Evolutionary conservation across 1,139 yeast species (phyloP).

Genomic region (Protomyces lactucae-debilis): DNA sequence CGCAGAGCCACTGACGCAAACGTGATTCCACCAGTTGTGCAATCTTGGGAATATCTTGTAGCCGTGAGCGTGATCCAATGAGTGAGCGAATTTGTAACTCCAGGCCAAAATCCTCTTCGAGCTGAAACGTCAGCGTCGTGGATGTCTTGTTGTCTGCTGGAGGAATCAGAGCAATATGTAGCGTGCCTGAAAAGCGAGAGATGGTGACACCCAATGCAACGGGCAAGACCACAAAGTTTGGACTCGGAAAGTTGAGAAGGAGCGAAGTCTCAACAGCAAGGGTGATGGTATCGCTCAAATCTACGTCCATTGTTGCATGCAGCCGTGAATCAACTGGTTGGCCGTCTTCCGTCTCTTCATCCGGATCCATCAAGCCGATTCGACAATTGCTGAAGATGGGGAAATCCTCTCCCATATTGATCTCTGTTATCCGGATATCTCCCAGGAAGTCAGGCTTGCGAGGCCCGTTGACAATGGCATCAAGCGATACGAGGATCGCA

Average conservation of each 20-base stretch:
- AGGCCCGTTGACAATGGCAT: constrained; percentile 50
- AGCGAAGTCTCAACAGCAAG: constrained; percentile 82
- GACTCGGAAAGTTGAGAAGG: constrained; percentile 76
- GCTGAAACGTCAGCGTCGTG: constrained; percentile 81
- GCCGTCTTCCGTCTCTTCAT: constrained; percentile 32
- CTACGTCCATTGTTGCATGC: constrained; percentile 93
- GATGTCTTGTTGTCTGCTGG: constrained; percentile 19
- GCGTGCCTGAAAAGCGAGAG: constrained; percentile 86
- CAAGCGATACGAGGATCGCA: constrained; percentile 73
- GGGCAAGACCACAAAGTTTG: constrained; percentile 69
- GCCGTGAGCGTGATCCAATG: constrained; percentile 85
- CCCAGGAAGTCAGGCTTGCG: constrained; percentile 75
- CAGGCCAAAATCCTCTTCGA: constrained; percentile 81
- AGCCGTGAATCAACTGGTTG: constrained; percentile 47
- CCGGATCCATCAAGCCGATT: constrained; percentile 42
- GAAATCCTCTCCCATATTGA: constrained; percentile 90
- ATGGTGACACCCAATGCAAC: constrained; percentile 78
- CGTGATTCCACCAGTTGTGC: constrained; percentile 77
- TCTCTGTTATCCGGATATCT: constrained; percentile 70
- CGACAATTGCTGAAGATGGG: constrained; percentile 94
- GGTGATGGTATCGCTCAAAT: constrained; percentile 81
- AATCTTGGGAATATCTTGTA: constrained; percentile 90
- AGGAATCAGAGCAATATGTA: constrained; percentile 27
- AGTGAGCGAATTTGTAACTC: constrained; percentile 81
- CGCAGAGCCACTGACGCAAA: constrained; percentile 83